Base-by-base conservation (phyloP, 2,329 filamentous ascomycete species). In the Berkeleyomyces rouxiae region DNA sequence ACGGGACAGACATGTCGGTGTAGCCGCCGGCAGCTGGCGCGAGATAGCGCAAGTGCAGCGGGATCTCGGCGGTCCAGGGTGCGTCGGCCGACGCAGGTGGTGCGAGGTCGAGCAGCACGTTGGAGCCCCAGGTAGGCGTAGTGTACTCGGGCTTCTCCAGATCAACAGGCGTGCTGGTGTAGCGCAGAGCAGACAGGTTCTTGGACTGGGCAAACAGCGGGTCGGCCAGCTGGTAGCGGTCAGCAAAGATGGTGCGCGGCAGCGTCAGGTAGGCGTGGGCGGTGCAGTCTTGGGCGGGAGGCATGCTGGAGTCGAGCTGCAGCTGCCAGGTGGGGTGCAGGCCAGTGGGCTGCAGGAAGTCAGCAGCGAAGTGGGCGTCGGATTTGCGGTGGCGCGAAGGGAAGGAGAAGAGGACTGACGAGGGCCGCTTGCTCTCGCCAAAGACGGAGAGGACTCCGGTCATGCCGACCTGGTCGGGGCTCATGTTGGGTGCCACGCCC, bases 91-190 rank as follows among this genome's bases (percentile, higher is more conserved):
- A 11, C 0, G 68, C 65, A 0, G 86, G 82, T 0, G 79, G 77
- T 0, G 82, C 80, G 46, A 97, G 78, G 70, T 93, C 85, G 23
- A 96, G 74, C 3, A 96, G 78, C 13, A 90, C 78, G 13, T 80
- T 83, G 0, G 87, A 91, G 4, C 92, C 92, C 92, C 92, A 96
- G 40, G 78, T 73, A 5, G 79, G 70, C 39, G 90, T 79, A 1
- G 85, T 82, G 76, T 95, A 97, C 68, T 86, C 86, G 1, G 92
- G 92, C 0, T 90, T 90, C 75, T 97, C 92, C 61, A 97, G 84
- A 67, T 97, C 91, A 5, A 91, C 87, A 23, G 89, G 88, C 10
- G 87, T 81, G 36, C 83, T 84, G 11, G 89, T 79, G 66, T 86
- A 82, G 53, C 79, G 83, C 47, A 95, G 75, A 1, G 81, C 76